phyloP scores from a whole-genome alignment of 805 yeast genomes.

The Wickerhamiella azyma region DNA sequence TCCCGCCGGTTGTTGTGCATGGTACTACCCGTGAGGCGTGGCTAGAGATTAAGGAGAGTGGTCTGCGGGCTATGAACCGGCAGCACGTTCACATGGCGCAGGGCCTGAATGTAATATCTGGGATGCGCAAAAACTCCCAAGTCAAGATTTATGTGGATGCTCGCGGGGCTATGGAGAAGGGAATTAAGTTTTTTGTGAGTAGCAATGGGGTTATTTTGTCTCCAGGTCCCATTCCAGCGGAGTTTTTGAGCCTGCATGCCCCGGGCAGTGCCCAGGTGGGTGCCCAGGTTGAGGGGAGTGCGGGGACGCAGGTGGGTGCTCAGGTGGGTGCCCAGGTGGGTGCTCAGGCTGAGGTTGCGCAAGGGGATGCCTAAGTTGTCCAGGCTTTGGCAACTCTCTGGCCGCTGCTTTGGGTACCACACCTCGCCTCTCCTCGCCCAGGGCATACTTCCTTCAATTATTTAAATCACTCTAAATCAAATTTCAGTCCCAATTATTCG shows the following conservation, averaged over 20 bases:
- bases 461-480: too few species aligned
- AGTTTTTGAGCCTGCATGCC: conserved; percentile 32
- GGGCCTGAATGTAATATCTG: conserved; percentile 45
- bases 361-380: too few species aligned
- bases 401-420: too few species aligned
- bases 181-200: conserved; percentile 44
- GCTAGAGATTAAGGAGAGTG: conserved; percentile 37
- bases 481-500: too few species aligned
- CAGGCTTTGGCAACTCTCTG: too few species aligned
- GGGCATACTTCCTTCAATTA: too few species aligned
- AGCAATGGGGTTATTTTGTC: conserved; percentile 64
- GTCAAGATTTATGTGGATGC: conserved; percentile 53
- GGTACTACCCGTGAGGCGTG: conserved; percentile 54
- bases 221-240: conserved; percentile 37
- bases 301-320: neutral
- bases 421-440: too few species aligned
- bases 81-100: conserved; percentile 80
- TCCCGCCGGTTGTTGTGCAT: conserved; percentile 54
- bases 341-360: too few species aligned
- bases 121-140: conserved; percentile 47
- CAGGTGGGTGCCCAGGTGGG: too few species aligned
- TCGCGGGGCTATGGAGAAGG: conserved; percentile 32
- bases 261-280: too few species aligned
- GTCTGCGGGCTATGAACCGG: conserved; percentile 55
- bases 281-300: too few species aligned